phyloP scores from a whole-genome alignment of 2,329 filamentous ascomycete genomes.

The Botrytis cinerea region DNA sequence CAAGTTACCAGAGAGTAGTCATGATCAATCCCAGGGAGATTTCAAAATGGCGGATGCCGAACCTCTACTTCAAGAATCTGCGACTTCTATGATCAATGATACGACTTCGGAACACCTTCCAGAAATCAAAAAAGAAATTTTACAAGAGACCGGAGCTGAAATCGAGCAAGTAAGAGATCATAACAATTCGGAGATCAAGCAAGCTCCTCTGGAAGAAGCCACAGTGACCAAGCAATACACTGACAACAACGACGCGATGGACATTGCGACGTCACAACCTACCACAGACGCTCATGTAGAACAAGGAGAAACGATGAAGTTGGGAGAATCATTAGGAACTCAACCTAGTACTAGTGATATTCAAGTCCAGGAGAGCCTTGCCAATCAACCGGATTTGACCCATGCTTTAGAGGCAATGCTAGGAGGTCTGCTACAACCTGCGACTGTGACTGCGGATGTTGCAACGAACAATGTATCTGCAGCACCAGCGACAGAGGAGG shows the following conservation, averaged over 20 bases:
- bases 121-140: neutral
- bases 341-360: neutral
- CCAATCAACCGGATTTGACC: conserved; percentile 32
- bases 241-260: neutral
- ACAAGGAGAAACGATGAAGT: neutral
- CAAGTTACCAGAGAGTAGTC: neutral
- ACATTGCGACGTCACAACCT: neutral
- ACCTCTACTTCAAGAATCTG: conserved; percentile 8
- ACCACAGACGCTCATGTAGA: neutral
- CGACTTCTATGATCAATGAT: neutral
- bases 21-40: neutral
- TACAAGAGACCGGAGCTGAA: neutral
- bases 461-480: neutral
- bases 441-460: neutral
- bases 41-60: conserved; percentile 12
- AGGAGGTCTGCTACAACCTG: conserved; percentile 33
- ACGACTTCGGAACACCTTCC: neutral
- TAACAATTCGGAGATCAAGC: neutral
- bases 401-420: conserved; percentile 38
- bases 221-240: neutral
- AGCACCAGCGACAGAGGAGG: conserved; percentile 32
- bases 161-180: neutral
- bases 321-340: neutral
- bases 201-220: neutral
- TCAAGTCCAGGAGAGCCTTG: conserved; percentile 1